These are phyloP conservation scores for Leucoagaricus sp. DNA, from an alignment of 1,284 basidiomycete species.

Conservation along the genomic window DNA sequence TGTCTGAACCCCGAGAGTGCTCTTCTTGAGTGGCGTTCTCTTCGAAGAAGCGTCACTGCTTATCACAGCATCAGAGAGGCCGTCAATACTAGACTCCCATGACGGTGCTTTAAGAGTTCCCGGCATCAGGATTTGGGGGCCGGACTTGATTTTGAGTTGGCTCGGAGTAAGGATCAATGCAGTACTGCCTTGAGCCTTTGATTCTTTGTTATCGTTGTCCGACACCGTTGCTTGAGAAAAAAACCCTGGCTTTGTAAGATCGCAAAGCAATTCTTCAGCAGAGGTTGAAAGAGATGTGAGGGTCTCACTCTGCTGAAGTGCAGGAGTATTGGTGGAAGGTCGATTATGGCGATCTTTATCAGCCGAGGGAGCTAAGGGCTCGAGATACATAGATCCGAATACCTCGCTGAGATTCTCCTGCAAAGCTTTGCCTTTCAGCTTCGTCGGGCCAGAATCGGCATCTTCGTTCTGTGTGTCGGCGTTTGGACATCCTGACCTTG, in stretches of 20 bases:
- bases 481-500: constrained; percentile 56
- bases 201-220: constrained; percentile 21
- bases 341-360: constrained; percentile 8
- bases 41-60: not conserved
- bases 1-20: constrained; percentile 8
- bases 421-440: constrained; percentile 18
- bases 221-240: constrained; percentile 29
- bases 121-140: constrained; percentile 13
- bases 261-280: constrained; percentile 36
- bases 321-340: constrained; percentile 8
- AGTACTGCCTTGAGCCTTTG: constrained; percentile 22
- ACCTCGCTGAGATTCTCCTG: constrained; percentile 31
- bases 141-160: constrained; percentile 17
- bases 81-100: constrained; percentile 17
- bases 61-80: constrained; percentile 3
- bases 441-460: constrained; percentile 7
- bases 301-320: constrained; percentile 27
- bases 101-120: constrained; percentile 17
- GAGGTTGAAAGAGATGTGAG: constrained; percentile 41
- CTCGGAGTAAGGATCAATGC: constrained; percentile 14
- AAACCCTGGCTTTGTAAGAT: constrained; percentile 36
- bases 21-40: constrained; percentile 1
- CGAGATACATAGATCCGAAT: constrained; percentile 38
- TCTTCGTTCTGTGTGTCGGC: constrained; percentile 28
- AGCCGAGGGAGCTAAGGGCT: constrained; percentile 22